Evolutionary conservation across 768 basidiomycete genomes (phyloP), one percentile per base, ranked within the genome.

Genomic region (Hypholoma sublateritium): DNA sequence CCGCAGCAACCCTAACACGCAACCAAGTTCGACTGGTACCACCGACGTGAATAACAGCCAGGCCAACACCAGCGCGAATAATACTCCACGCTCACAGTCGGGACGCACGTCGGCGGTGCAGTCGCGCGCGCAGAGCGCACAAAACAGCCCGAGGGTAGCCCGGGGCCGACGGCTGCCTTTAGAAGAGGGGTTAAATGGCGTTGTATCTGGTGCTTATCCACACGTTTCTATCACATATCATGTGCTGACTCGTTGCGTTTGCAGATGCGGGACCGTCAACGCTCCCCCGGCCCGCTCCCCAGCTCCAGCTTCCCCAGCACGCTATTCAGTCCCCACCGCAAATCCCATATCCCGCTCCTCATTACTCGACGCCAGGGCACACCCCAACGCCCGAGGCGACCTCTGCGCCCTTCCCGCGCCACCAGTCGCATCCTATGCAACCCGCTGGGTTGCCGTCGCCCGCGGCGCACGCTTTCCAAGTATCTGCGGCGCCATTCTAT

Each of bases 121-220:
- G 25, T 66, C 63, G 17, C 58, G 73, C 36, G 67, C 70, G 12
- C 80, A 76, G n/a, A 78, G 74, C 72, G 66, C 43, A 65, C 63
- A 65, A 70, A 49, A 45, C n/a, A 53, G 53, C 22, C 53, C 53
- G 13, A 17, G 46, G n/a, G 25, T 44, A 3, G 36, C 46, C 19
- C n/a, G 46, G 21, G 55, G 37, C 37, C n/a, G 53, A 2, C 43
- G 53, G 5, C 28, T 53, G 12, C 53, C 53, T 7, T n/a, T 45
- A 21, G 53, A 53, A 43, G 53, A 53, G 19, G 34, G 53, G 11
- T 17, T 24, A 21, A 22, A 9, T 28, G 47, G 28, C 13, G 16
- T 17, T n/a, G 12, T 48, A 16, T 12, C 49, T 50, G 35, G 36
- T 37, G 5, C 11, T 28, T 43, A 43, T 35, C 43, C 5, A 22